Base-by-base conservation (phyloP, 2,329 filamentous ascomycete species). In the Exserohilum rostratum region DNA sequence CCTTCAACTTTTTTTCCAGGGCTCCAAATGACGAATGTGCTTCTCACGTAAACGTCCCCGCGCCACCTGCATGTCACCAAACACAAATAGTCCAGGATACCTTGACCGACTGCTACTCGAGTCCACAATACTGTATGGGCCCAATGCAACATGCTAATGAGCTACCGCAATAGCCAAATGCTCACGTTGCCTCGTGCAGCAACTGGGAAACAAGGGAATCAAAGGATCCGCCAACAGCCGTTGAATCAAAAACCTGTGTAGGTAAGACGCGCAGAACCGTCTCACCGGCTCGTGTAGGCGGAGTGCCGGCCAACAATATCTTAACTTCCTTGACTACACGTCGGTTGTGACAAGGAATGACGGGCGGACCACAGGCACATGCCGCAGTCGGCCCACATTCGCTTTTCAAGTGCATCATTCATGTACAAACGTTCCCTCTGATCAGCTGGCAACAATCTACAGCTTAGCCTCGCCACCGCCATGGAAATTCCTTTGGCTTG, bases 201-300 rank as follows among this genome's bases (percentile, higher is more conserved):
- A 54, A 54, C 53, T 50, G 57, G 44, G 43, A 50, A 34, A 49
- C 22, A 43, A 48, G 30, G 40, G 58, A 64, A 59, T 56, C 62
- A 64, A 63, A 56, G 66, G 54, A 51, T 7, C 64, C 57, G 60
- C 62, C 62, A 58, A 51, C 55, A 64, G 59, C 61, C 60, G 58
- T 58, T 45, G 43, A 50, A 42, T 50, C 55, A 57, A 58, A n/a
- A 46, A 48, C 35, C 42, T 46, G 46, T 52, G 53, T 52, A 46
- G 50, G 53, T 52, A 59, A 57, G 58, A 62, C 53, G 56, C 54
- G 61, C 58, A 49, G 55, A 7, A 57, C 50, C 58, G 64, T 69
- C 66, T 66, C 64, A 68, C 62, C 59, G 53, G 61, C 58, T 62
- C 47, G 56, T 62, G 67, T 60, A 58, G 53, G 59, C 40, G 51